Evolutionary conservation across 148 eudicot genomes (phyloP), one percentile per base, ranked within the genome.

Genomic region (Beta vulgaris): DNA sequence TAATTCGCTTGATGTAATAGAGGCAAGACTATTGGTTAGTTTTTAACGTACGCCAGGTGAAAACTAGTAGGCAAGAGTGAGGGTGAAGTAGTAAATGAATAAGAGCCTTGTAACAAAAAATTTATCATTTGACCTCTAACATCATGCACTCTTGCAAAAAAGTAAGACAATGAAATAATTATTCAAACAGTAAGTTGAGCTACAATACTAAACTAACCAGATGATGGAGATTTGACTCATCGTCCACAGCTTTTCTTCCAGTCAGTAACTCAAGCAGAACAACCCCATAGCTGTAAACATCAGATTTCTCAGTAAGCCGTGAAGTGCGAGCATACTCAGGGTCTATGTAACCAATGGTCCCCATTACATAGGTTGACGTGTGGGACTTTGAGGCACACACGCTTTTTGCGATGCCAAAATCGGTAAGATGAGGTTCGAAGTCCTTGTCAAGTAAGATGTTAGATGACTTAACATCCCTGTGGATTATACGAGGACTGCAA

Each of bases 261-360:
- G 99, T 96, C 40, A 96, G 87, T 86, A 96, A 79, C 85, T 96
- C 99, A 72, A 96, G 87, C 36, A 96, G 81, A 58, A 96, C 99
- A 63, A 96, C 81, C 67, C 99, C 99, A 67, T 87, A 96, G 87
- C 99, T 92, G 71, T 96, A 96, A 10, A 96, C 97, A 82, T 96
- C 99, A 21, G 99, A 96, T 86, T 96, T 96, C 87, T 96, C 99
- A 0, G 99, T 91, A 25, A 96, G 97, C 29, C 93, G 97, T 1
- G 98, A 92, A 65, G 98, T 96, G 6, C 99, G 96, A 18, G 99
- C 99, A 80, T 96, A 96, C 78, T 96, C 99, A 0, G 99, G 99
- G 71, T 96, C 99, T 3, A 96, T 96, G 76, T 96, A 96, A 34
- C 99, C 99, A 63, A 96, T 87, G 34, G 99, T 96, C 57, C 99